Conservation (phyloP, 495 filamentous ascomycete genomes). For the Trypethelium eluteriae region DNA sequence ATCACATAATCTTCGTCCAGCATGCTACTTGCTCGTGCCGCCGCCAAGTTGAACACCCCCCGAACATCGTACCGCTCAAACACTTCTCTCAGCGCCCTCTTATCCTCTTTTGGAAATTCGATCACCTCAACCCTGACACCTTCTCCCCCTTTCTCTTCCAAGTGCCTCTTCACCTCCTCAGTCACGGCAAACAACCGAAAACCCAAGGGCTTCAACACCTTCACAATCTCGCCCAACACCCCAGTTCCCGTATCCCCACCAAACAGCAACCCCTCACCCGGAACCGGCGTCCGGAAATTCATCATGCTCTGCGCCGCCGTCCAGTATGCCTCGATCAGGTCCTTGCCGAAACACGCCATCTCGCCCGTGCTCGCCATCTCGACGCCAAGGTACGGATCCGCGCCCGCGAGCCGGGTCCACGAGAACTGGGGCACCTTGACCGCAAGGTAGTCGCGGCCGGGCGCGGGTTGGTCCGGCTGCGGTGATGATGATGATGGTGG, state of each 20-base stretch:
- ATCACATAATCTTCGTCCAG: constrained; percentile 96
- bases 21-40: constrained; percentile 70
- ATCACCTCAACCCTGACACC: constrained; percentile 71
- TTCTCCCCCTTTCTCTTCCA: constrained; percentile 61
- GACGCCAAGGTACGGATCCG: constrained; percentile 94
- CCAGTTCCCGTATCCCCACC: constrained; percentile 67
- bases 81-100: constrained; percentile 86
- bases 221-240: constrained; percentile 66
- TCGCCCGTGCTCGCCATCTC: constrained; percentile 97
- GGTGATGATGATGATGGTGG: too few relatives aligned
- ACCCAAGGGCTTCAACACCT: constrained; percentile 76
- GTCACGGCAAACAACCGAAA: constrained; percentile 91
- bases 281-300: constrained; percentile 95
- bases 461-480: too few relatives aligned
- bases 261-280: constrained; percentile 88
- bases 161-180: constrained; percentile 66
- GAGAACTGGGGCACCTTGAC: constrained; percentile 98
- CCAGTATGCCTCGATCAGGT: constrained; percentile 97
- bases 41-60: constrained; percentile 92
- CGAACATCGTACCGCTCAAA: constrained; percentile 96
- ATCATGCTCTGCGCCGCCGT: constrained; percentile 90
- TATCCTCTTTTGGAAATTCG: constrained; percentile 94
- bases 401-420: constrained; percentile 96
- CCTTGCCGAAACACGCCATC: constrained; percentile 95
- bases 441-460: constrained; percentile 71